Evolutionary conservation across 192 early-diverging fungal species (phyloP), one percentile per base, ranked within the genome.

Genomic region (Coemansia sp.): DNA sequence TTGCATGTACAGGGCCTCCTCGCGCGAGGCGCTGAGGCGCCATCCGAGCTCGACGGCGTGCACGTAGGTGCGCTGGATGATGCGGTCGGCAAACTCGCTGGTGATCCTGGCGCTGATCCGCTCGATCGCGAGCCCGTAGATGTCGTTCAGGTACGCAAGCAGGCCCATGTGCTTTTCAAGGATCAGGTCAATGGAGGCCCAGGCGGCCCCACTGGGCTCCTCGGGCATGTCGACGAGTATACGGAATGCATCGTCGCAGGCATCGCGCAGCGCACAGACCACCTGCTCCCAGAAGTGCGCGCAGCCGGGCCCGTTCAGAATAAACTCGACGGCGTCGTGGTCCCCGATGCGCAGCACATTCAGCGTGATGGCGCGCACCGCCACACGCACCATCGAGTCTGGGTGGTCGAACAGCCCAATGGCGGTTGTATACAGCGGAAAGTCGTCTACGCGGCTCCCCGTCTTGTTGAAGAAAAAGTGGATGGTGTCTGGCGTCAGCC

Each of bases 361-460:
- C 26, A 89, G 83, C 6, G 88, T 89, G 59, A 89, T 85, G 6
- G 86, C 79, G 41, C 87, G 81, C 39, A 88, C 89, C 0, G 89
- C 87, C 15, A 88, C 88, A 34, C 90, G 85, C 15, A 90, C 85
- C 90, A 92, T 91, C 62, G 84, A 79, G 51, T 92, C 90, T 11
- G 89, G 81, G 45, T 89, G 89, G 65, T 88, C 84, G 63, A 88
- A 90, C 62, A 88, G 86, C 44, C 72, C 67, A 53, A 90, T 84
- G 45, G 90, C 88, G 18, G 89, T 86, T 0, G 87, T 87, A 61
- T 90, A 92, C 46, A 87, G 78, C n/a, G 87, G 88, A 72, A 87
- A 81, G 35, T 76, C 68, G 33, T 78, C 65, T 44, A 63, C 55
- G 2, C 33, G 64, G 51, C 24, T 23, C 2, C 51, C 51, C 7